Conservation (phyloP, 2,329 filamentous ascomycete genomes). For the Cladosporium sp. region DNA sequence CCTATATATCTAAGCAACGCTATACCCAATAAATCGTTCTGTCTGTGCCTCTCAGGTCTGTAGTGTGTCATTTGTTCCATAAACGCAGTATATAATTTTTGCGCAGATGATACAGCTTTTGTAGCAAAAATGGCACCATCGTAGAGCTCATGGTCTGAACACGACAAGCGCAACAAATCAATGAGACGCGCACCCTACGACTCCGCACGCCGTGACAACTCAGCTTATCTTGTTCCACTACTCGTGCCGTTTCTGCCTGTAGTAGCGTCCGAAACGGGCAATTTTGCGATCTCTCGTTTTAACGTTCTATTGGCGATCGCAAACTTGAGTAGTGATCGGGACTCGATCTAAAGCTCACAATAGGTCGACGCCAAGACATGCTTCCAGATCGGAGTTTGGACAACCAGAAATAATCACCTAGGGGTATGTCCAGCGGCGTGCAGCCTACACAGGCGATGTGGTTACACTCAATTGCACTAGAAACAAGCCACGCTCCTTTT, state of each 20-base stretch:
- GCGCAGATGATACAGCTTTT: too few species aligned
- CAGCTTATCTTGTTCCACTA: not conserved
- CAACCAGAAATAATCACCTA: not conserved
- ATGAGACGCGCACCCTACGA: not conserved
- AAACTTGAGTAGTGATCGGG: not conserved
- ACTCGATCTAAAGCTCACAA: not conserved
- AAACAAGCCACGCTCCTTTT: not conserved
- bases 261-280: not conserved
- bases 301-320: not conserved
- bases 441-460: not conserved
- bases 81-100: too few species aligned
- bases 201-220: not conserved
- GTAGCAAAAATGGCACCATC: too few species aligned
- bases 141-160: not conserved
- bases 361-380: constrained; percentile 2
- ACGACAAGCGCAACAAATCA: not conserved
- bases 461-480: not conserved
- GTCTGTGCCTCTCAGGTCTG: too few species aligned
- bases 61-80: too few species aligned
- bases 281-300: not conserved
- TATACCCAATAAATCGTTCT: too few species aligned
- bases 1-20: too few species aligned
- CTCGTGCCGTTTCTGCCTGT: not conserved
- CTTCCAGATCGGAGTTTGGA: constrained; percentile 1
- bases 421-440: not conserved